Evolutionary conservation across 192 early-diverging fungal genomes (phyloP).

Genomic region (Irineochytrium annulatum): DNA sequence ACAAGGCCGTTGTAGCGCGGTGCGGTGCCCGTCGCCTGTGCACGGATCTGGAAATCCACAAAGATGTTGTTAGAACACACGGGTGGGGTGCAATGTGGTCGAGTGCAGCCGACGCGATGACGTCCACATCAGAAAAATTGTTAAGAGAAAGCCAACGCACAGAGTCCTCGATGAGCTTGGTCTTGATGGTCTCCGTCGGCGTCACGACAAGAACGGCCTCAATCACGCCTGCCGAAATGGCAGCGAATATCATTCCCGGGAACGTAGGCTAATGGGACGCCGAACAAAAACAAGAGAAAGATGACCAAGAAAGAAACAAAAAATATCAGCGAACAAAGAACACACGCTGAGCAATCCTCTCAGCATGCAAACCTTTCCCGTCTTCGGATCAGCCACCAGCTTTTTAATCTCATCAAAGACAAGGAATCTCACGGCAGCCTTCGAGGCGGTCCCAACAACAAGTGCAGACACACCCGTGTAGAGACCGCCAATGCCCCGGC

Average conservation of each 20-base stretch:
- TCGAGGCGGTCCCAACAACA: slow-evolving; percentile 86
- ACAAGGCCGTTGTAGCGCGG: slow-evolving; percentile 76
- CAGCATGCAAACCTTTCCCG: slow-evolving; percentile 59
- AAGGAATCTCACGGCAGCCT: slow-evolving; percentile 90
- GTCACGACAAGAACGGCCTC: slow-evolving; percentile 90
- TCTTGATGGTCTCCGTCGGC: slow-evolving; percentile 88
- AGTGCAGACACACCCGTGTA: slow-evolving; percentile 89
- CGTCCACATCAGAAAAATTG: too few relatives aligned
- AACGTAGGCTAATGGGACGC: too few relatives aligned
- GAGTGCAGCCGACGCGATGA: too few relatives aligned
- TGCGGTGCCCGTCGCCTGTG: neutral
- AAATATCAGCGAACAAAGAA: too few relatives aligned
- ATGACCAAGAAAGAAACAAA: too few relatives aligned
- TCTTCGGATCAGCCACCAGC: slow-evolving; percentile 59
- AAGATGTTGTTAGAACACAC: too few relatives aligned
- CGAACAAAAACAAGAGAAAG: too few relatives aligned
- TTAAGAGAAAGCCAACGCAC: slow-evolving; percentile 32
- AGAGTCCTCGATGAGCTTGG: slow-evolving; percentile 1
- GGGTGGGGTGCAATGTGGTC: too few relatives aligned
- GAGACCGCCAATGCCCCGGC: slow-evolving; percentile 69
- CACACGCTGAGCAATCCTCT: too few relatives aligned
- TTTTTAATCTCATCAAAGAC: slow-evolving; percentile 83
- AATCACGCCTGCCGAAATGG: slow-evolving; percentile 80
- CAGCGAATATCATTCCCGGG: slow-evolving; percentile 47
- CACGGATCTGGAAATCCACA: too few relatives aligned